Base-by-base conservation (phyloP, 2,329 filamentous ascomycete species). In the Lasiodiplodia sp. region DNA sequence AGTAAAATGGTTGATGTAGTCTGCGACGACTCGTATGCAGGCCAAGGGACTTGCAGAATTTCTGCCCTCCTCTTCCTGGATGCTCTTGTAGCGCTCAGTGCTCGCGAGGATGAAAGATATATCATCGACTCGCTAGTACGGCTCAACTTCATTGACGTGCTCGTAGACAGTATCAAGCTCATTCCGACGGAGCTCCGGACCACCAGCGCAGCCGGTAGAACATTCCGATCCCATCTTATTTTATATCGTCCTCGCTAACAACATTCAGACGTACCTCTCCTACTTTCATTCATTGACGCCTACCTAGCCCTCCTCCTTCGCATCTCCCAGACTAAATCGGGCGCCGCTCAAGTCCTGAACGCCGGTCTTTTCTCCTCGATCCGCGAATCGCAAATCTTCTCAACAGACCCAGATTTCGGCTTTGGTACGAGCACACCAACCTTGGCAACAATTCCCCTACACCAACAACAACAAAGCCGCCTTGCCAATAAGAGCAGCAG, bases 21-120 rank as follows among this genome's bases (percentile, higher is more conserved):
- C 53, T 97, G 94, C 76, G 96, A 99, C 75, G 96, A 99, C 81
- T 94, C 94, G 23, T 95, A 94, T 78, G 90, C 91, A 69, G 93
- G 94, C 49, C 91, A 95, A 75, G 87, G 92, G 47, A 87, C 86
- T 14, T 96, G 93, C 78, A 92, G 96, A 76, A 89, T 96, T 3
- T 91, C 95, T 0, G 94, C 96, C 12, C 84, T 98, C 53, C 87
- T 97, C 47, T 85, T 98, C n/a, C 85, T 99, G 40, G 90, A 92
- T 66, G 88, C 91, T 0, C 81, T 98, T 16, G 89, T 96, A 38
- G 87, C 89, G 53, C 83, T 97, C 65, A 91, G 91, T 56, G 89
- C 88, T 66, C 85, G 88, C 44, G 91, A 95, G 75, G 86, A 89
- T 62, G 92, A 92, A 37, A 86, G 87, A 64, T 88, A 92, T 73